Evolutionary conservation across 208 protist genomes (phyloP).

Genomic region (Angomonas deanei): DNA sequence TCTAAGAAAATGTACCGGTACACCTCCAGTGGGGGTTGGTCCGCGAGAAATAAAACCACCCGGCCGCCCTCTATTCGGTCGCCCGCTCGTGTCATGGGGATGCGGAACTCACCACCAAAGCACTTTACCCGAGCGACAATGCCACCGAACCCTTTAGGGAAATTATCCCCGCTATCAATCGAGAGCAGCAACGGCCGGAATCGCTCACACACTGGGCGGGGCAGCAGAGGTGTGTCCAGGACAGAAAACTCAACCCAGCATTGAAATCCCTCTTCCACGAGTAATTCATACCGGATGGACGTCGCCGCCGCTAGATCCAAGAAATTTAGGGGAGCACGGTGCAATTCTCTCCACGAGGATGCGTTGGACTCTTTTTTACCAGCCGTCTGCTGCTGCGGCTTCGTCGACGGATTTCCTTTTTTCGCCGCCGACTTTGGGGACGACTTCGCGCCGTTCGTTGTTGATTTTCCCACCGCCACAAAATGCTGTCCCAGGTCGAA

Average conservation of each 20-base stretch:
- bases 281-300: too few relatives aligned
- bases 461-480: not conserved
- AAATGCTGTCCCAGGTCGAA: not conserved
- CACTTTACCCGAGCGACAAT: not conserved
- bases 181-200: slow-evolving; percentile 21
- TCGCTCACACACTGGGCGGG: slow-evolving; percentile 10
- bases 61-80: not conserved
- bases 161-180: not conserved
- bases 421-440: not conserved
- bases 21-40: slow-evolving; percentile 11
- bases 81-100: not conserved
- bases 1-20: slow-evolving; percentile 11
- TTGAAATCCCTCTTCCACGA: too few relatives aligned
- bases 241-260: slow-evolving; percentile 14
- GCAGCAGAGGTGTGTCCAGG: slow-evolving; percentile 17
- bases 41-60: slow-evolving; percentile 10
- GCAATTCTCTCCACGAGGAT: not conserved
- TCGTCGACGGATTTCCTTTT: not conserved
- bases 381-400: not conserved
- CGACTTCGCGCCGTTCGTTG: not conserved
- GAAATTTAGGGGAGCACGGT: not conserved
- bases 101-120: not conserved
- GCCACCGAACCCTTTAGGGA: not conserved
- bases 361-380: not conserved
- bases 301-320: too few relatives aligned